These are phyloP conservation scores for Poterioochromonas sp. DNA, from an alignment of 352 stramenopile species.

Conservation along the genomic window DNA sequence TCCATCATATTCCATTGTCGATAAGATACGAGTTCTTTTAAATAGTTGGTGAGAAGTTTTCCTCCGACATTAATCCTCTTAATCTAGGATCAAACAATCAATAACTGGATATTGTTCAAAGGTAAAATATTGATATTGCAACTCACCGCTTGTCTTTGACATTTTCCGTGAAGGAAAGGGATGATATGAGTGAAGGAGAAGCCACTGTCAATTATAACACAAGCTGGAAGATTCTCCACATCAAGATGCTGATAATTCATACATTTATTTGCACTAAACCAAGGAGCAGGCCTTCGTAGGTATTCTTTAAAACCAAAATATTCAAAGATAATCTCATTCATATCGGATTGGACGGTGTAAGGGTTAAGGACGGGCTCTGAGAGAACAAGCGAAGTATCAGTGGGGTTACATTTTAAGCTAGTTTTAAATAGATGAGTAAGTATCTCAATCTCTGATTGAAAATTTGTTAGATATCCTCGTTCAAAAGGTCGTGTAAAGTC, in stretches of 20 bases:
- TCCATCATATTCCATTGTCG: constrained; percentile 93
- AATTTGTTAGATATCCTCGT: constrained; percentile 48
- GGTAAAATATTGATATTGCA: neutral
- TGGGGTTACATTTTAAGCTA: neutral
- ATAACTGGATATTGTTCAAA: neutral
- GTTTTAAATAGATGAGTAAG: neutral
- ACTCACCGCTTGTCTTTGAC: constrained; percentile 49
- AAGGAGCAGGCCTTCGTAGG: neutral
- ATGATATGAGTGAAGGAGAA: constrained; percentile 89
- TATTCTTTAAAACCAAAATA: constrained; percentile 21
- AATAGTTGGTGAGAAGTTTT: constrained; percentile 89
- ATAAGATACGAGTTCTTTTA: constrained; percentile 89
- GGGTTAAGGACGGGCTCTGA: neutral
- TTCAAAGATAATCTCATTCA: constrained; percentile 28
- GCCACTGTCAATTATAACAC: constrained; percentile 78
- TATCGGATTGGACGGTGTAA: neutral
- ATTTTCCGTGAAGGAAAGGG: constrained; percentile 63
- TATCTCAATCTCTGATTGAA: constrained; percentile 44
- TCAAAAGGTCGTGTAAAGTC: constrained; percentile 45
- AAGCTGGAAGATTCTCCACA: constrained; percentile 3
- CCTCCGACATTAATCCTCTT: constrained; percentile 78
- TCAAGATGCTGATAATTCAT: neutral
- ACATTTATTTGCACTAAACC: constrained; percentile 7
- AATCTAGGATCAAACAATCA: neutral
- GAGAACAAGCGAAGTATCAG: neutral